Base-by-base conservation (phyloP, 169 alveolate genomes). In the Cryptosporidium sp. region DNA sequence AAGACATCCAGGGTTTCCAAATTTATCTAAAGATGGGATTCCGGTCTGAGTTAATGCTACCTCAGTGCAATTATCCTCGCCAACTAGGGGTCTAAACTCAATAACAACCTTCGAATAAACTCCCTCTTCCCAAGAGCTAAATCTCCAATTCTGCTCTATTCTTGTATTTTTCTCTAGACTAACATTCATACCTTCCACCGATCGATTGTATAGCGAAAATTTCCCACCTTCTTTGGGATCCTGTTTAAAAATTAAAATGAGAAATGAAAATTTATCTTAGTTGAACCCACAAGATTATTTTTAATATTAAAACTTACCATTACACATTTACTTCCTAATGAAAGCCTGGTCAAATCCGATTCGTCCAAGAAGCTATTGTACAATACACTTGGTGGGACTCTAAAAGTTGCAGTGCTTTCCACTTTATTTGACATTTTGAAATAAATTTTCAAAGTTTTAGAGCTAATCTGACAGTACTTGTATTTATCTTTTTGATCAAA, bases 1-100 rank as follows among this genome's bases (percentile, higher is more conserved):
- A n/a, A 67, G 48, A 65, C 89, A 80, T 1, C 89, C 89, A 31
- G 89, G 89, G 39, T 80, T 80, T 26, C 89, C 89, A 48, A 61
- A 80, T 41, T 62, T 80, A 31, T 80, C 89, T 48, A 80, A 50
- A 14, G 89, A 59, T 12, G 89, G 89, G 18, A 80, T 80, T 14
- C 52, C 73, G 12, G 89, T 31, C 55, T 80, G 89, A 31, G 21
- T 37, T 23, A 80, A 21, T 23, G 35, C 33, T 18, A 80, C 50
- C 29, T 80, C 89, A 12, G 89, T 80, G 68, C 89, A 80, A 1
- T 80, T 80, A 9, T 59, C 75, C 48, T 80, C 89, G 12, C 89
- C 89, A 10, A 80, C 41, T 10, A 80, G n/a, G 12, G 73, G 67
- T 62, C 62, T 62, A 29, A 80, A 80, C 55, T 80, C 89, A 45